Conservation (phyloP, 352 stramenopile species). For the Pythium pyrilobum region DNA sequence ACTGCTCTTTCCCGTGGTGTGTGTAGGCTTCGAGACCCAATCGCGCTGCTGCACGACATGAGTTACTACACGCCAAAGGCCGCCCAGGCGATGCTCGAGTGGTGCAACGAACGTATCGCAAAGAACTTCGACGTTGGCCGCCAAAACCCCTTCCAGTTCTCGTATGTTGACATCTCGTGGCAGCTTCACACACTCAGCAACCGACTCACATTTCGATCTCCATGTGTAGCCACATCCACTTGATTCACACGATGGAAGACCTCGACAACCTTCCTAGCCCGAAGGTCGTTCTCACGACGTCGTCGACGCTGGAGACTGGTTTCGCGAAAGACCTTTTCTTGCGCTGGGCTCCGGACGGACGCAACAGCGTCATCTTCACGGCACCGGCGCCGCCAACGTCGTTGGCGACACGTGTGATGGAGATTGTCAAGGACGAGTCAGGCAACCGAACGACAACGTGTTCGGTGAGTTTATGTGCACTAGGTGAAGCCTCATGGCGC, state of each 20-base stretch:
- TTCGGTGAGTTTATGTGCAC: constrained; percentile 32
- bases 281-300: constrained; percentile 84
- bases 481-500: neutral
- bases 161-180: constrained; percentile 26
- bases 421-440: constrained; percentile 43
- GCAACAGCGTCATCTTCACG: constrained; percentile 86
- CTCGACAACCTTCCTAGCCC: constrained; percentile 80
- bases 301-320: constrained; percentile 68
- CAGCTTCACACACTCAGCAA: neutral
- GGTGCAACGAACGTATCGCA: constrained; percentile 86
- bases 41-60: constrained; percentile 85
- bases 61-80: constrained; percentile 87
- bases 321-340: constrained; percentile 85
- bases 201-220: neutral
- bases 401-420: constrained; percentile 62
- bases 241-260: constrained; percentile 84
- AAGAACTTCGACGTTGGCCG: constrained; percentile 88
- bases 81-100: constrained; percentile 86
- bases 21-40: constrained; percentile 72
- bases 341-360: constrained; percentile 63
- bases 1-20: neutral
- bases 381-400: constrained; percentile 51
- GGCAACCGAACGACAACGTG: constrained; percentile 51
- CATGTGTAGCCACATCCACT: constrained; percentile 64
- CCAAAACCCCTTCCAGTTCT: constrained; percentile 88